These are phyloP conservation scores for Populus ilicifolia DNA, from an alignment of 345 rosid genomes.

Conservation along the genomic window DNA sequence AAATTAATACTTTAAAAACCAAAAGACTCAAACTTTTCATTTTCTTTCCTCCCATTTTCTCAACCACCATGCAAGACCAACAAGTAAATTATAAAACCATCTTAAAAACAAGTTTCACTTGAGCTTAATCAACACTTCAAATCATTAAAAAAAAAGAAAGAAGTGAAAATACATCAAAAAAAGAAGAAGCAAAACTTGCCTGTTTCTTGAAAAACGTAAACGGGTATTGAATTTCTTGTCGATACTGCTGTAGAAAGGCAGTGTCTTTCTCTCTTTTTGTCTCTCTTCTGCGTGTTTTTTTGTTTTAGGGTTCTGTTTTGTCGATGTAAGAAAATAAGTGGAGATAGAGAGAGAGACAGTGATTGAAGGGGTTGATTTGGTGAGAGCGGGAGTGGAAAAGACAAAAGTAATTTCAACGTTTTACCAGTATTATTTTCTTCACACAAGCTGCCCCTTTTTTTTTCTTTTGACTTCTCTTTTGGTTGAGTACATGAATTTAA, in stretches of 20 bases:
- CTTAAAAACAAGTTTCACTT: neutral
- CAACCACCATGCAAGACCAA: neutral
- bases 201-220: neutral
- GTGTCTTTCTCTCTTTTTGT: neutral
- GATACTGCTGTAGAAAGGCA: neutral
- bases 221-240: neutral
- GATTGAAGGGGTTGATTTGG: neutral
- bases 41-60: neutral
- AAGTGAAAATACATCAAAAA: too few relatives aligned
- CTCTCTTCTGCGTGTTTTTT: neutral
- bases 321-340: neutral
- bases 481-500: too few relatives aligned
- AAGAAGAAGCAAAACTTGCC: neutral
- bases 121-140: slow-evolving; percentile 1
- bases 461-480: too few relatives aligned
- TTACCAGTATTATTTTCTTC: too few relatives aligned
- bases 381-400: neutral
- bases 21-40: neutral
- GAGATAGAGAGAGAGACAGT: neutral
- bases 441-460: neutral
- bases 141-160: neutral
- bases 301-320: neutral
- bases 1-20: neutral
- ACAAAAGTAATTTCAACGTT: neutral
- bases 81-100: neutral